Evolutionary conservation across 257 asterid species (phyloP).

Genomic region (Scutellaria galericulata): DNA sequence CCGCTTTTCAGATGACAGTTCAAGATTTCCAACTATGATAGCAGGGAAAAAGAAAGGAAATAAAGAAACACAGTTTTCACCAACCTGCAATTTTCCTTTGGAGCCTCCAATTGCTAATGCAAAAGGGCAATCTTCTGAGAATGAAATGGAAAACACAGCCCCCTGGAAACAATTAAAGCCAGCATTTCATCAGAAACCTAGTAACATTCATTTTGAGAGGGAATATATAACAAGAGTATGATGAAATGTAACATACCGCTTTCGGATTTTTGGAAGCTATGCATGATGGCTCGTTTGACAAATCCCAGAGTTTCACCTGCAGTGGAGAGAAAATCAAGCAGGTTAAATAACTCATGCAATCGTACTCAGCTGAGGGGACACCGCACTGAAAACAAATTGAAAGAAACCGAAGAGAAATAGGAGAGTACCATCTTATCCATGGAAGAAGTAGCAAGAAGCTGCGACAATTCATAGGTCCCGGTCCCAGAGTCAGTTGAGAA

Average conservation of each 20-base stretch:
- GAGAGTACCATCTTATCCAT: constrained; percentile 75
- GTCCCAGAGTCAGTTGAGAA: constrained; percentile 36
- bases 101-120: constrained; percentile 86
- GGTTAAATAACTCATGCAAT: background rate
- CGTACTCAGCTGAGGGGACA: background rate
- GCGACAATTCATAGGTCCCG: constrained; percentile 31
- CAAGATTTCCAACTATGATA: background rate
- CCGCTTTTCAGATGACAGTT: background rate
- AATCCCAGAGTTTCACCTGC: constrained; percentile 96
- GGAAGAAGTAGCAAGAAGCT: constrained; percentile 97
- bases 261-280: constrained; percentile 53
- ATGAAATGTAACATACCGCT: constrained; percentile 46
- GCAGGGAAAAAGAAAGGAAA: background rate
- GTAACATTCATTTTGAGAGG: background rate
- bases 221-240: background rate
- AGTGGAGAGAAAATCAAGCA: constrained; percentile 21
- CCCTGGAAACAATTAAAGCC: constrained; percentile 59
- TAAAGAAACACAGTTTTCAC: constrained; percentile 4
- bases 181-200: constrained; percentile 16
- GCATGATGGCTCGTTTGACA: constrained; percentile 75
- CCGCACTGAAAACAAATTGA: background rate
- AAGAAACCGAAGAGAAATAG: constrained; percentile 3
- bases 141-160: constrained; percentile 78
- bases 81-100: constrained; percentile 77
- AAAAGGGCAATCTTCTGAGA: constrained; percentile 76